Evolutionary conservation across 257 asterid species (phyloP).

Genomic region (Misopates orontium): DNA sequence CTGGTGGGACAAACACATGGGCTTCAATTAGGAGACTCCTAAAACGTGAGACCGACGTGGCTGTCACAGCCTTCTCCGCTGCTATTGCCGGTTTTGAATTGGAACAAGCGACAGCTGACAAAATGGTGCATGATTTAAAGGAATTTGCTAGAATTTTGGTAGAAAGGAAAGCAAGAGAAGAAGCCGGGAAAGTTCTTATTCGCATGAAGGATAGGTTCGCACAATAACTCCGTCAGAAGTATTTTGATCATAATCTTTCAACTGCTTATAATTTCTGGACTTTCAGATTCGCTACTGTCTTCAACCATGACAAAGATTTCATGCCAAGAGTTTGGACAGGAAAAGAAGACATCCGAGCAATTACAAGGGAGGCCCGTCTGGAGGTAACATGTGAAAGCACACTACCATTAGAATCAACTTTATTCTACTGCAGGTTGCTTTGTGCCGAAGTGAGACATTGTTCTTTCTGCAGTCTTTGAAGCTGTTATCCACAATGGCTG

Average conservation of each 20-base stretch:
- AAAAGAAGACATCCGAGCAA: conserved; percentile 62
- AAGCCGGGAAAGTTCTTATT: conserved; percentile 58
- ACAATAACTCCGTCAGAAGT: neutral
- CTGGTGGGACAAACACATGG: conserved; percentile 58
- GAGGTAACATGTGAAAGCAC: conserved; percentile 43
- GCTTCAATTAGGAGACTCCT: conserved; percentile 51
- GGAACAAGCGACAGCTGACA: conserved; percentile 44
- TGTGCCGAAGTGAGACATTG: conserved; percentile 15
- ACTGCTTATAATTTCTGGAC: conserved; percentile 21
- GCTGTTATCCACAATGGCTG: conserved; percentile 54
- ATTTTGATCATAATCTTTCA: conserved; percentile 1
- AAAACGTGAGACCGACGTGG: conserved; percentile 46
- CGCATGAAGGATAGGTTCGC: conserved; percentile 67
- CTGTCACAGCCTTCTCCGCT: conserved; percentile 39
- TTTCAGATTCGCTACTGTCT: conserved; percentile 52
- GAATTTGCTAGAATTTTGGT: conserved; percentile 48
- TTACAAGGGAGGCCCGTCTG: conserved; percentile 52
- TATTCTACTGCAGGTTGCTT: neutral
- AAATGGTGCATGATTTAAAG: conserved; percentile 44
- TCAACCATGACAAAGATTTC: conserved; percentile 60
- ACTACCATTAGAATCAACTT: neutral
- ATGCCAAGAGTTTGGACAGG: conserved; percentile 79
- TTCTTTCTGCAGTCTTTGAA: conserved; percentile 46
- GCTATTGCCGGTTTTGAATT: conserved; percentile 52
- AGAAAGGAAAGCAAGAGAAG: conserved; percentile 59